Percentiles rank a stretch among this genome's conserved stretches.
Evolutionary conservation across 768 basidiomycete species (phyloP).

Genomic region (Trametes cubensis): DNA sequence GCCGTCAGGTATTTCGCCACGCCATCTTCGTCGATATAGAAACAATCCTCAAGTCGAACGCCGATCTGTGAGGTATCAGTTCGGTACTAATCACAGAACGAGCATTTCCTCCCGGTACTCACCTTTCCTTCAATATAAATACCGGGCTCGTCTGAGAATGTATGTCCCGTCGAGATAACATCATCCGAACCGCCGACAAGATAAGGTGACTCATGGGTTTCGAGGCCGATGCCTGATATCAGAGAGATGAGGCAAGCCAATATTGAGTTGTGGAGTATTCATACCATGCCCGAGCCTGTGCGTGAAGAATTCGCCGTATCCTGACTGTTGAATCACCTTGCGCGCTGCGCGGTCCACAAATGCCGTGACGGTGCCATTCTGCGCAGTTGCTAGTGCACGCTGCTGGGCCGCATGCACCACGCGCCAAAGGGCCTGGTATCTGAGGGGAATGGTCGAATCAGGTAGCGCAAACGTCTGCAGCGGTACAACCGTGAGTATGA

Average conservation of each 20-base stretch:
- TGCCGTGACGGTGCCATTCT: conserved; percentile 51
- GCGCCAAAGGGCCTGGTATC: conserved; percentile 58
- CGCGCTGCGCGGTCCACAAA: conserved; percentile 69
- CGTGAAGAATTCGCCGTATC: conserved; percentile 67
- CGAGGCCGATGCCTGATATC: conserved; percentile 73
- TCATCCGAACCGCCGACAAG: conserved; percentile 68
- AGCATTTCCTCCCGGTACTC: conserved; percentile 3
- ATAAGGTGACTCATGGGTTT: conserved; percentile 83
- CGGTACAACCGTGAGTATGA: neutral
- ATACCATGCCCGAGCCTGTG: conserved; percentile 81
- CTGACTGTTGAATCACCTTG: conserved; percentile 42
- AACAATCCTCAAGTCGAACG: conserved; percentile 83
- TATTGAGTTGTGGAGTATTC: conserved; percentile 17
- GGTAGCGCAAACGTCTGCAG: conserved; percentile 68
- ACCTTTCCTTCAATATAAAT: conserved; percentile 74
- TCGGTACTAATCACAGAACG: neutral
- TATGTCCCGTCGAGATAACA: conserved; percentile 62
- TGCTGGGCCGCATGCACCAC: conserved; percentile 66
- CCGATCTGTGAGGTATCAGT: conserved; percentile 53
- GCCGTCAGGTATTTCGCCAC: conserved; percentile 60
- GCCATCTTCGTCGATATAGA: conserved; percentile 63
- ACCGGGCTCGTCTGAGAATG: conserved; percentile 84
- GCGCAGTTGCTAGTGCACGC: conserved; percentile 51
- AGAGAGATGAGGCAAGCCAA: neutral
- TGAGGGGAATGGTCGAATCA: conserved; percentile 47